Evolutionary conservation across 2,329 filamentous ascomycete genomes (phyloP).

Genomic region (Trichoderma koningii): DNA sequence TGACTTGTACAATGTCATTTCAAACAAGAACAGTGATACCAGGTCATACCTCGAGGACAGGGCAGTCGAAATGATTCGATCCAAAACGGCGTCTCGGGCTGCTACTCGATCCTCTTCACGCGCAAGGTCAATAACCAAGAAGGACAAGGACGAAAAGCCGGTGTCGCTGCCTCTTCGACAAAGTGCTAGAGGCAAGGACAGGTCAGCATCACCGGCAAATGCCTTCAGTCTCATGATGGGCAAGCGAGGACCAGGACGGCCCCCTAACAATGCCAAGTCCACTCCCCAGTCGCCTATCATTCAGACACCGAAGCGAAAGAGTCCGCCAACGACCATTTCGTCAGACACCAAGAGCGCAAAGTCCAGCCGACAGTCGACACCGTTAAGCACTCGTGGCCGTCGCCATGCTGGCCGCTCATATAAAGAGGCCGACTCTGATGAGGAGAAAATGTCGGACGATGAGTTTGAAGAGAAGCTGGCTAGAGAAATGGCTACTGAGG

Average conservation of each 20-base stretch:
- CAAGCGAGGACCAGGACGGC: slow-evolving; percentile 37
- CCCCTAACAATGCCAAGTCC: slow-evolving; percentile 34
- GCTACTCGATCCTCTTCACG: slow-evolving; percentile 41
- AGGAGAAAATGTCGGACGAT: slow-evolving; percentile 70
- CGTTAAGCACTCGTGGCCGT: slow-evolving; percentile 57
- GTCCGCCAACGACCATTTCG: slow-evolving; percentile 36
- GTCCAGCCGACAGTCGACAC: slow-evolving; percentile 74
- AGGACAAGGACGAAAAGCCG: slow-evolving; percentile 25
- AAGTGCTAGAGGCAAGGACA: slow-evolving; percentile 39
- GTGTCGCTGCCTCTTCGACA: slow-evolving; percentile 42
- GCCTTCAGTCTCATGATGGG: slow-evolving; percentile 60
- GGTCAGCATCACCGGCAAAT: slow-evolving; percentile 39
- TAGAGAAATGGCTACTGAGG: slow-evolving; percentile 54
- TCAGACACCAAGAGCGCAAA: slow-evolving; percentile 68
- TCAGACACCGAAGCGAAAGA: slow-evolving; percentile 40
- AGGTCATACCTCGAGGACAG: slow-evolving; percentile 83
- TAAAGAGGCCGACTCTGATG: slow-evolving; percentile 59
- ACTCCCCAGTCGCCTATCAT: slow-evolving; percentile 31
- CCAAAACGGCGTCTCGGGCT: slow-evolving; percentile 20
- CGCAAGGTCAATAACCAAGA: not conserved
- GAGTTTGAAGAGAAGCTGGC: slow-evolving; percentile 81
- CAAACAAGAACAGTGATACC: slow-evolving; percentile 58
- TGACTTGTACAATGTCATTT: slow-evolving; percentile 75
- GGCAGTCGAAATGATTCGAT: slow-evolving; percentile 63
- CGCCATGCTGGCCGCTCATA: slow-evolving; percentile 53